A percentile compares a stretch with the other conserved stretches of the same genome.
Evolutionary conservation across 1,139 yeast genomes (phyloP).

Genomic region (Magnusiomyces tetraspermus): DNA sequence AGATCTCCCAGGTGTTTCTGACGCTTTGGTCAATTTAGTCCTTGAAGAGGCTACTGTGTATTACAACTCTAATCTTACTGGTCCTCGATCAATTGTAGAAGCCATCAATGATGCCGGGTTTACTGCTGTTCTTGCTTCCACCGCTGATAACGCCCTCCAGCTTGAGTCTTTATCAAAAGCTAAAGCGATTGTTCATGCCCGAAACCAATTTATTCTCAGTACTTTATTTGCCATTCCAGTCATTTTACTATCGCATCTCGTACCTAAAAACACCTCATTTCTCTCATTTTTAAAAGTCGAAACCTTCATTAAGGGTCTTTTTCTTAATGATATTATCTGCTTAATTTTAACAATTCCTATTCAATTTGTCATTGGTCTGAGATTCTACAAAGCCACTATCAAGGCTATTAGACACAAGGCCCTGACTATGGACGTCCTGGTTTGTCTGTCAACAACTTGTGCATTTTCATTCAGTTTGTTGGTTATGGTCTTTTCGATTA

Average conservation of each 20-base stretch:
- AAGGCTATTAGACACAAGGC: slow-evolving; percentile 58
- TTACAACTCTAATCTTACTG: slow-evolving; percentile 40
- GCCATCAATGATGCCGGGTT: slow-evolving; percentile 42
- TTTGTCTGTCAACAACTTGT: slow-evolving; percentile 70
- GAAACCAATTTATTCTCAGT: slow-evolving; percentile 43
- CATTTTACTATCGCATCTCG: slow-evolving; percentile 45
- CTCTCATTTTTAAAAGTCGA: slow-evolving; percentile 22
- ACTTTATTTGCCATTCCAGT: slow-evolving; percentile 55
- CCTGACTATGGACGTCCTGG: slow-evolving; percentile 95
- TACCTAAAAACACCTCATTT: slow-evolving; percentile 26
- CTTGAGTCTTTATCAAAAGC: slow-evolving; percentile 56
- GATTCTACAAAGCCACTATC: slow-evolving; percentile 55
- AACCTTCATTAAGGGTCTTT: slow-evolving; percentile 29
- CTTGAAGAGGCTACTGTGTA: slow-evolving; percentile 39
- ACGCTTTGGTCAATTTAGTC: slow-evolving; percentile 35
- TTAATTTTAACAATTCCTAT: slow-evolving; percentile 53
- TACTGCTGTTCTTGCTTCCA: slow-evolving; percentile 37
- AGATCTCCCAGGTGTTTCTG: slow-evolving; percentile 38
- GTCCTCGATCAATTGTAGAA: slow-evolving; percentile 49
- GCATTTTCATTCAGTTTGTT: slow-evolving; percentile 67
- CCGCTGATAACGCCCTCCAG: slow-evolving; percentile 50
- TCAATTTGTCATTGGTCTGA: slow-evolving; percentile 56
- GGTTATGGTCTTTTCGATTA: slow-evolving; percentile 42
- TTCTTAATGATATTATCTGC: slow-evolving; percentile 47
- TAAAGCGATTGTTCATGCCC: slow-evolving; percentile 69